phyloP scores from a whole-genome alignment of 352 stramenopile species.

The Phytophthora macrochlamydospora region DNA sequence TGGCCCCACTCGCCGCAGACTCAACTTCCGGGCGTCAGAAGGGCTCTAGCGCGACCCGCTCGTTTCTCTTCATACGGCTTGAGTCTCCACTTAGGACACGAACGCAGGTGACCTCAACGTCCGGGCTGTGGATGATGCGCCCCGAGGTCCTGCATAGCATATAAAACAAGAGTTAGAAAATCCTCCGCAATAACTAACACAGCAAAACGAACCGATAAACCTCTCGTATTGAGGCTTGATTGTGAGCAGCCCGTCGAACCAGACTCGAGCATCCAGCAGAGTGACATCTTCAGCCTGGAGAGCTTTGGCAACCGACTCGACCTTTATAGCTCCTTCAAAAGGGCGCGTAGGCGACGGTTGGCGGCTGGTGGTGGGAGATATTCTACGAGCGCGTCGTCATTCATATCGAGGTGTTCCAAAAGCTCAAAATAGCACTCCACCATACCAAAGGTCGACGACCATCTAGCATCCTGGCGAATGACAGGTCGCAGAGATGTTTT shows the following conservation, averaged over 20 bases:
- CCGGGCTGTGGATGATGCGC: not conserved
- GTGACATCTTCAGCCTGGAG: not conserved
- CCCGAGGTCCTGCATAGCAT: not conserved
- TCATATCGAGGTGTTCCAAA: not conserved
- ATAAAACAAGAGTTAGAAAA: not conserved
- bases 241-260: not conserved
- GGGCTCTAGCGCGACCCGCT: not conserved
- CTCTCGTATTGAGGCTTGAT: not conserved
- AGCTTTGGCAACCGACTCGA: not conserved
- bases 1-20: too few species aligned
- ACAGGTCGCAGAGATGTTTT: constrained; percentile 2
- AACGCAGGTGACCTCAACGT: not conserved
- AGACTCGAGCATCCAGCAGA: constrained; percentile 1
- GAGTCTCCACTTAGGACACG: not conserved
- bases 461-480: not conserved
- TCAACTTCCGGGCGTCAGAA: not conserved
- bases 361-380: not conserved
- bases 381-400: not conserved
- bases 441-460: not conserved
- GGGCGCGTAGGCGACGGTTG: constrained; percentile 3
- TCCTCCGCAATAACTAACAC: not conserved
- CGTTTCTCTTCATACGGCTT: not conserved
- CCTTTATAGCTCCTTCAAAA: not conserved
- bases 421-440: not conserved
- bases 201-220: not conserved